These are phyloP conservation scores for Rhizoctonia solani DNA, from an alignment of 1,284 basidiomycete genomes.

Conservation along the genomic window DNA sequence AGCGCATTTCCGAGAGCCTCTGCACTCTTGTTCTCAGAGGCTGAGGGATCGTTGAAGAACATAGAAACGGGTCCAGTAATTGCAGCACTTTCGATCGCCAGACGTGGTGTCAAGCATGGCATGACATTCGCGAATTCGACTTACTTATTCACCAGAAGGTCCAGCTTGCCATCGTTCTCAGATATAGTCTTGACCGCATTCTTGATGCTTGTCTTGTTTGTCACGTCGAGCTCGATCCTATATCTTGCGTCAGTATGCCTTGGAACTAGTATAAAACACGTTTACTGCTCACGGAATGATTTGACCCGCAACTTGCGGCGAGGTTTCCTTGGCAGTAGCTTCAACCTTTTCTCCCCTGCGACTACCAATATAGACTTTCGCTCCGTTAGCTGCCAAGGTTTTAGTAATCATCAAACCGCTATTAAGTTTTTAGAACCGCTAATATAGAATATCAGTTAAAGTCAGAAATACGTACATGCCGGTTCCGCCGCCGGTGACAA, in stretches of 20 bases:
- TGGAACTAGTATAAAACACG: background rate
- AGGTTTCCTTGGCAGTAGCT: conserved; percentile 49
- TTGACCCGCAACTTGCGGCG: conserved; percentile 45
- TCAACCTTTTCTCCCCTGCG: conserved; percentile 66
- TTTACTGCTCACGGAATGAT: conserved; percentile 58
- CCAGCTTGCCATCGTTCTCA: conserved; percentile 66
- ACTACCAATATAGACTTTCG: conserved; percentile 81
- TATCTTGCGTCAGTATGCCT: conserved; percentile 46
- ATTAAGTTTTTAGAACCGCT: background rate
- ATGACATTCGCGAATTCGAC: too few relatives aligned
- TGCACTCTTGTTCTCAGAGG: conserved; percentile 62
- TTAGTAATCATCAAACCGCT: conserved; percentile 69
- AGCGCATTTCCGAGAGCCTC: conserved; percentile 67
- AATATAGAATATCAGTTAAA: background rate
- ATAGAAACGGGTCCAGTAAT: conserved; percentile 64
- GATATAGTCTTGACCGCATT: conserved; percentile 58
- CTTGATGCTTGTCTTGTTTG: conserved; percentile 66
- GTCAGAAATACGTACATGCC: conserved; percentile 24
- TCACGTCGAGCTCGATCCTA: conserved; percentile 65
- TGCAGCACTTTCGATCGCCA: conserved; percentile 66
- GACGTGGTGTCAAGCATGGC: too few relatives aligned
- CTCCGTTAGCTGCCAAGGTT: conserved; percentile 75
- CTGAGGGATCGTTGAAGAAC: conserved; percentile 60
- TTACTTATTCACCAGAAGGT: conserved; percentile 81
- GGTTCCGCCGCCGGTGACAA: conserved; percentile 34